phyloP scores from a whole-genome alignment of 441 rosid genomes.

The Populus hybrid region DNA sequence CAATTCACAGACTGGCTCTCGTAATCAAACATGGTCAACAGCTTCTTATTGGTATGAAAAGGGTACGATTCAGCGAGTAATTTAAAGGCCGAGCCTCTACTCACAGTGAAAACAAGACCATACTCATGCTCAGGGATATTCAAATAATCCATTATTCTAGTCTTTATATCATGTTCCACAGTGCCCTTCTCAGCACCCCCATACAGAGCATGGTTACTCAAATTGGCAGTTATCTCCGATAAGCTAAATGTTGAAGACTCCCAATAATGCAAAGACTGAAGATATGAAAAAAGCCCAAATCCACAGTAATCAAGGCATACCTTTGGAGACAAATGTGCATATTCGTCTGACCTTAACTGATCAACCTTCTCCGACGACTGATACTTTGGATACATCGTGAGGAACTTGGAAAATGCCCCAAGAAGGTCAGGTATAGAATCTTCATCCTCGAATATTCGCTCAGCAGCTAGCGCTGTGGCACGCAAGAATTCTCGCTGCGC shows the following conservation, averaged over 20 bases:
- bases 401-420: constrained; percentile 75
- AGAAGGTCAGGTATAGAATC: constrained; percentile 62
- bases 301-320: constrained; percentile 99
- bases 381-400: constrained; percentile 82
- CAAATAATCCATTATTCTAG: constrained; percentile 88
- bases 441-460: constrained; percentile 53
- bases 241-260: constrained; percentile 93
- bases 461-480: constrained; percentile 83
- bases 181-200: constrained; percentile 95
- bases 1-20: constrained; percentile 94
- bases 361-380: constrained; percentile 78
- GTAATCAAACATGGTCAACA: constrained; percentile 92
- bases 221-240: constrained; percentile 92
- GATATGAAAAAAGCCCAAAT: constrained; percentile 87
- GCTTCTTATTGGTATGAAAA: constrained; percentile 76
- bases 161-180: constrained; percentile 82
- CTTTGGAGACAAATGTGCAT: constrained; percentile 79
- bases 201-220: constrained; percentile 91
- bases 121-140: constrained; percentile 97
- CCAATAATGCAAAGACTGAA: constrained; percentile 88
- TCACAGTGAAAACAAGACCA: constrained; percentile 94
- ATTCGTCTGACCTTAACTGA: constrained; percentile 74
- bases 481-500: constrained; percentile 90
- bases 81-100: constrained; percentile 94
- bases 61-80: constrained; percentile 90